Conservation (phyloP, 768 basidiomycete genomes). For the Mycena indigotica region DNA sequence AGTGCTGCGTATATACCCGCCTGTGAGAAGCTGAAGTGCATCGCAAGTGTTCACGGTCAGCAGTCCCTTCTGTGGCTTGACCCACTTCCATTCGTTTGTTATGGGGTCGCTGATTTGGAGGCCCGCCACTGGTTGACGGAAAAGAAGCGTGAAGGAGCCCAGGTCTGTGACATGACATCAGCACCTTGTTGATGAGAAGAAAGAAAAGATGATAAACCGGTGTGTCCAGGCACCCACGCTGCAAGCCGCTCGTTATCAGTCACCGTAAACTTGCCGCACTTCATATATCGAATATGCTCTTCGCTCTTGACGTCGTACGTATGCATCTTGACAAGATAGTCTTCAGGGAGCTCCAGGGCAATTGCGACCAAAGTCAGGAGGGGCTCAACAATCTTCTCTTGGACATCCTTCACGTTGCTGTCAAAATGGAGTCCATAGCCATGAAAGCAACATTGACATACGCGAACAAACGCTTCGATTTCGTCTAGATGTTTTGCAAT, state of each 20-base stretch:
- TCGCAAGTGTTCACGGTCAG: conserved; percentile 56
- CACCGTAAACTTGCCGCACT: conserved; percentile 47
- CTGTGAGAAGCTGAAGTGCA: conserved; percentile 49
- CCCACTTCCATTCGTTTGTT: conserved; percentile 58
- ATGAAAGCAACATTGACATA: conserved; percentile 13
- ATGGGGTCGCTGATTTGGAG: conserved; percentile 51
- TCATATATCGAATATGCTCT: conserved; percentile 43
- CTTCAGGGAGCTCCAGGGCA: conserved; percentile 54
- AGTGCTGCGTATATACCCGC: conserved; percentile 48
- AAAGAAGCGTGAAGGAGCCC: conserved; percentile 53
- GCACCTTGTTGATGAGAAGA: not conserved
- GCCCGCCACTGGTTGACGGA: conserved; percentile 56
- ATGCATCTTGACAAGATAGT: conserved; percentile 50
- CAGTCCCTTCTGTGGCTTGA: conserved; percentile 50
- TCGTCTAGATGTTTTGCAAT: conserved; percentile 42
- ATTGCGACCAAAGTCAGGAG: conserved; percentile 49
- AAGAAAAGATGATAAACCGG: conserved; percentile 28
- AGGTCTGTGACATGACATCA: conserved; percentile 36
- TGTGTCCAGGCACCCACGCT: conserved; percentile 46
- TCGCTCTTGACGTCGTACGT: conserved; percentile 49
- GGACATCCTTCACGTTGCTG: conserved; percentile 33
- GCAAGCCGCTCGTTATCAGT: conserved; percentile 42
- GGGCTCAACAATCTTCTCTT: conserved; percentile 49
- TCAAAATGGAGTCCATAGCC: not conserved
- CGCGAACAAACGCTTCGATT: conserved; percentile 47